Conservation (phyloP, 495 filamentous ascomycete genomes). For the Penicillium silybi region DNA sequence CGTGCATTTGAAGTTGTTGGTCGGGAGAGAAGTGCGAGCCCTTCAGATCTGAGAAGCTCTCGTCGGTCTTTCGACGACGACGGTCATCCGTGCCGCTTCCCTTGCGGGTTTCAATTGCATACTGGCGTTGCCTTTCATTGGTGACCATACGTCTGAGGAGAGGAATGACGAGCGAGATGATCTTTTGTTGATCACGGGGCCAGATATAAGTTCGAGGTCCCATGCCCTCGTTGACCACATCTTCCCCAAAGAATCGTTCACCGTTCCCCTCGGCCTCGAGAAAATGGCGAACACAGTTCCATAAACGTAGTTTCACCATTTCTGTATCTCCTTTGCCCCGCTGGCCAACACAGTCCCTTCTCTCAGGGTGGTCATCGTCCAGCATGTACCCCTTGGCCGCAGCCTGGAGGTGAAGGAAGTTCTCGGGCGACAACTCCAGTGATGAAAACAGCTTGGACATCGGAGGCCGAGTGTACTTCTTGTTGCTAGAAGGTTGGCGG, state of each 20-base stretch:
- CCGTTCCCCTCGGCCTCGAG: constrained; percentile 53
- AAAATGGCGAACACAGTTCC: constrained; percentile 57
- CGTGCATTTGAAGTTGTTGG: constrained; percentile 34
- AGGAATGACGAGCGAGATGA: constrained; percentile 56
- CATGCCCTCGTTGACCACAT: constrained; percentile 42
- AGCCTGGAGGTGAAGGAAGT: constrained; percentile 56
- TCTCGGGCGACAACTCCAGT: constrained; percentile 54
- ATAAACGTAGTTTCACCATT: constrained; percentile 58
- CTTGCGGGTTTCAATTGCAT: constrained; percentile 56
- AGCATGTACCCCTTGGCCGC: constrained; percentile 62
- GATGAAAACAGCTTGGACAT: constrained; percentile 60
- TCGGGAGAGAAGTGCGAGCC: constrained; percentile 28
- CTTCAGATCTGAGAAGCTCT: constrained; percentile 29
- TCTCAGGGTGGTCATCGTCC: constrained; percentile 51
- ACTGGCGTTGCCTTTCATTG: constrained; percentile 60
- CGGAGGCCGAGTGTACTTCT: constrained; percentile 58
- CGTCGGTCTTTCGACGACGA: constrained; percentile 42
- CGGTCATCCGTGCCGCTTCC: constrained; percentile 40
- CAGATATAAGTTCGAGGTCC: constrained; percentile 46
- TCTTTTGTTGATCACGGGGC: constrained; percentile 53
- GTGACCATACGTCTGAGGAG: constrained; percentile 60
- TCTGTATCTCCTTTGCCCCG: constrained; percentile 57
- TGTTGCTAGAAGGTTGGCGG: constrained; percentile 48
- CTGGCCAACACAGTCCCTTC: constrained; percentile 56
- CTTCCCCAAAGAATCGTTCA: constrained; percentile 52